Conservation (phyloP, 2,329 filamentous ascomycete species). For the Raffaelea arxii region DNA sequence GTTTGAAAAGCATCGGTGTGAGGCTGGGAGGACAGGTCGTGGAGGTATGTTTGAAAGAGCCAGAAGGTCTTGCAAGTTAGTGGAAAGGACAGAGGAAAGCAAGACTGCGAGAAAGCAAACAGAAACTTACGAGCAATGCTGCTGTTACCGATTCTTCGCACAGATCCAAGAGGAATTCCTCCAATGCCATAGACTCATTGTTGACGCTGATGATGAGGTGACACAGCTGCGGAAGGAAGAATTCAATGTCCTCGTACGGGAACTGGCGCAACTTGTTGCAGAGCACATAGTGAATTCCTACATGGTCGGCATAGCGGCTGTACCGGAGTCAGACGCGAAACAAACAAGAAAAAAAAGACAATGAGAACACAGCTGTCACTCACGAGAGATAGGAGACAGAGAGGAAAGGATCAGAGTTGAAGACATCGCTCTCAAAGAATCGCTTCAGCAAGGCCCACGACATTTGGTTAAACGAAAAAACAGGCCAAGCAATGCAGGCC, state of each 20-base stretch:
- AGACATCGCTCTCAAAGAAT: conserved; percentile 89
- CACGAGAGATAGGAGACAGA: conserved; percentile 83
- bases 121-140: conserved; percentile 58
- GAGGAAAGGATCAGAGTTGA: conserved; percentile 83
- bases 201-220: conserved; percentile 81
- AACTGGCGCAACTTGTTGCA: conserved; percentile 85
- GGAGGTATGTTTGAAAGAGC: conserved; percentile 81
- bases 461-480: conserved; percentile 32
- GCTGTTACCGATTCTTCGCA: conserved; percentile 83
- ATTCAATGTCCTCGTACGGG: conserved; percentile 84
- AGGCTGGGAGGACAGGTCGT: conserved; percentile 67
- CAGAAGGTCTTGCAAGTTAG: conserved; percentile 95
- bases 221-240: conserved; percentile 82
- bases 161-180: conserved; percentile 77
- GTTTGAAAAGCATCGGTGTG: conserved; percentile 72
- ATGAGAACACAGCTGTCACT: conserved; percentile 15
- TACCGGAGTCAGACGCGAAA: conserved; percentile 1
- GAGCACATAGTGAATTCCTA: conserved; percentile 81
- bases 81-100: too few relatives aligned
- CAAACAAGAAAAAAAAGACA: background rate
- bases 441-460: conserved; percentile 83
- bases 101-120: background rate
- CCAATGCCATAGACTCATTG: conserved; percentile 85
- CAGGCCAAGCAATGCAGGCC: background rate
- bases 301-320: conserved; percentile 80